Evolutionary conservation across 2,329 filamentous ascomycete species (phyloP).

Genomic region (Daldinia eschscholtzii): DNA sequence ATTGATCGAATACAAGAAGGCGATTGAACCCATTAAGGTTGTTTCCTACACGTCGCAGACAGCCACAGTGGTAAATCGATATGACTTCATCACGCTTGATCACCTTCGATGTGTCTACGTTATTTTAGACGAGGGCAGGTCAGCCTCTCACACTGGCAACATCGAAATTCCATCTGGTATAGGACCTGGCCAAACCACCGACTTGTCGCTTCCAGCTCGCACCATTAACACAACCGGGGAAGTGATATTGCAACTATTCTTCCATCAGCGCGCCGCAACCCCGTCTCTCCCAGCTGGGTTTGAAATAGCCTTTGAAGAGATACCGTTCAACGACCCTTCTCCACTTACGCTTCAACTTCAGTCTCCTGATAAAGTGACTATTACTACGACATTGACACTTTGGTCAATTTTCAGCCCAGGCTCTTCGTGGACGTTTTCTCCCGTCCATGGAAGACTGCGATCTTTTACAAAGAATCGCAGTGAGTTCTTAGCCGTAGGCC

Average conservation of each 20-base stretch:
- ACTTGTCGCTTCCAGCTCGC: constrained; percentile 42
- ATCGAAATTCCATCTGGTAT: constrained; percentile 48
- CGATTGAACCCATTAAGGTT: constrained; percentile 61
- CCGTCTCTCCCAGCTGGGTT: constrained; percentile 45
- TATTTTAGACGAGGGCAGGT: constrained; percentile 48
- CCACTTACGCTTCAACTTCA: constrained; percentile 13
- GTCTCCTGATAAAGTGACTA: constrained; percentile 34
- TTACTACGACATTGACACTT: constrained; percentile 45
- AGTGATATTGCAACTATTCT: constrained; percentile 47
- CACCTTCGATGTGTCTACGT: constrained; percentile 55
- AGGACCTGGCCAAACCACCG: constrained; percentile 47
- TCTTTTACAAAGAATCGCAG: constrained; percentile 47
- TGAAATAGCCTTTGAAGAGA: constrained; percentile 51
- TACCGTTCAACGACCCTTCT: constrained; percentile 36
- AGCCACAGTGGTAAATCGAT: constrained; percentile 54
- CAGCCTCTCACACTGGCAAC: constrained; percentile 42
- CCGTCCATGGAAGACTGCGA: constrained; percentile 45
- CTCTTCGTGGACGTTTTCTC: constrained; percentile 49
- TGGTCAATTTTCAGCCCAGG: constrained; percentile 45
- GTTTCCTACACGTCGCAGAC: constrained; percentile 53
- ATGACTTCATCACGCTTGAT: constrained; percentile 58
- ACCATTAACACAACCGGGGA: constrained; percentile 37
- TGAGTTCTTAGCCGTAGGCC: constrained; percentile 45
- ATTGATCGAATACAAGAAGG: constrained; percentile 61
- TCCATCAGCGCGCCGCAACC: constrained; percentile 46